Evolutionary conservation across 495 filamentous ascomycete genomes (phyloP).

Genomic region (Tuber magnatum): DNA sequence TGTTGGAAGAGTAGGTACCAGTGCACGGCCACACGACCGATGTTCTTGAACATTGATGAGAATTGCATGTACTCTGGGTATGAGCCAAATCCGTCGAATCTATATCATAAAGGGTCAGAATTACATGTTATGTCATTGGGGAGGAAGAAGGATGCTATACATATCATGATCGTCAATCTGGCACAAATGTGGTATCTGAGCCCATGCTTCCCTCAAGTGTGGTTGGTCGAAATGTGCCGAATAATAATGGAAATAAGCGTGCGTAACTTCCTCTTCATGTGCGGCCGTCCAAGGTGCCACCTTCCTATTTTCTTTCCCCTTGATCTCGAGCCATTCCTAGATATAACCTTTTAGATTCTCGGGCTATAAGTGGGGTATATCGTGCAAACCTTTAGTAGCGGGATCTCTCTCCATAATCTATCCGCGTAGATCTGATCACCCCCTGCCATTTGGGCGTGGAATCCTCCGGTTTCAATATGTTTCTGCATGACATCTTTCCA

Average conservation of each 20-base stretch:
- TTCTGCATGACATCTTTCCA: constrained; percentile 99
- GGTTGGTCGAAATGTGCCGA: constrained; percentile 96
- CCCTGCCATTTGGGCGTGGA: constrained; percentile 84
- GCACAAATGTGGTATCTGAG: constrained; percentile 89
- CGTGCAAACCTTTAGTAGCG: constrained; percentile 56
- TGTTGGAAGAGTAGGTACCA: constrained; percentile 99
- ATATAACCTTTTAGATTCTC: not conserved
- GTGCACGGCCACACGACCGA: constrained; percentile 91
- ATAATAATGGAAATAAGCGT: constrained; percentile 98
- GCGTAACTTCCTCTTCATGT: constrained; percentile 87
- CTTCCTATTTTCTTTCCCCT: constrained; percentile 84
- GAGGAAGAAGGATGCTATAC: constrained; percentile 53
- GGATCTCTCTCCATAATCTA: constrained; percentile 91
- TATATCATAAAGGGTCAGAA: constrained; percentile 42
- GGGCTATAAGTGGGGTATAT: not conserved
- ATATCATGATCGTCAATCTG: constrained; percentile 97
- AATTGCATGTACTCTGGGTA: constrained; percentile 98
- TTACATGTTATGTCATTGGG: not conserved
- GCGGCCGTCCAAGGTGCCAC: constrained; percentile 83
- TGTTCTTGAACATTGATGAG: constrained; percentile 95
- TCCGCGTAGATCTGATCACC: constrained; percentile 96
- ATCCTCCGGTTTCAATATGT: constrained; percentile 90
- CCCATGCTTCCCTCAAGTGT: constrained; percentile 85
- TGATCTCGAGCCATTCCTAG: constrained; percentile 79
- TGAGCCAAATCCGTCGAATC: constrained; percentile 95